Evolutionary conservation across 2,329 filamentous ascomycete species (phyloP).

Genomic region (Penicillium sp.): DNA sequence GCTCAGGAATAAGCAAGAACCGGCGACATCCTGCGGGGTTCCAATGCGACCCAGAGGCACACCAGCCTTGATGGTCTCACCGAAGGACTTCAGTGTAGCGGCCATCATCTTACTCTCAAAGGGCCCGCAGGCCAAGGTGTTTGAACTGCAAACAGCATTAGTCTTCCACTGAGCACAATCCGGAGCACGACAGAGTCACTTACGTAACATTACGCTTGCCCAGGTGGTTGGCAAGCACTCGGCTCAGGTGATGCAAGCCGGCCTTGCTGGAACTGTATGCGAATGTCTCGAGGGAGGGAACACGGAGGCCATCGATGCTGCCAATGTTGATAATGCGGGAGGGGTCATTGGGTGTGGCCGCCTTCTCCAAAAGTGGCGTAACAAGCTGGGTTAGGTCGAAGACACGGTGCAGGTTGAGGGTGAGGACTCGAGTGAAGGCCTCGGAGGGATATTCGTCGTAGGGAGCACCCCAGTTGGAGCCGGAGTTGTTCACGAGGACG

Average conservation of each 20-base stretch:
- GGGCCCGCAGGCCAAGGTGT: slow-evolving; percentile 71
- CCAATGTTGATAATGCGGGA: slow-evolving; percentile 57
- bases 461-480: slow-evolving; percentile 57
- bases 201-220: slow-evolving; percentile 56
- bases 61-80: slow-evolving; percentile 53
- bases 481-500: slow-evolving; percentile 56
- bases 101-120: slow-evolving; percentile 59
- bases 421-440: slow-evolving; percentile 60
- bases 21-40: slow-evolving; percentile 67
- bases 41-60: slow-evolving; percentile 71
- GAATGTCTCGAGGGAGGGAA: slow-evolving; percentile 55
- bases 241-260: slow-evolving; percentile 56
- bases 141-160: slow-evolving; percentile 51
- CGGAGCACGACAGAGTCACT: slow-evolving; percentile 28
- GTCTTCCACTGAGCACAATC: background rate
- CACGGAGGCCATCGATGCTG: slow-evolving; percentile 56
- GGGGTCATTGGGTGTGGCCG: slow-evolving; percentile 45
- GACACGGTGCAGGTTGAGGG: slow-evolving; percentile 56
- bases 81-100: slow-evolving; percentile 54
- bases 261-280: slow-evolving; percentile 58
- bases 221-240: slow-evolving; percentile 54
- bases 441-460: slow-evolving; percentile 61
- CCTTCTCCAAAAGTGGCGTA: slow-evolving; percentile 52
- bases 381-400: slow-evolving; percentile 52
- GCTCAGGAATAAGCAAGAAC: slow-evolving; percentile 69